Evolutionary conservation across 352 stramenopile genomes (phyloP).

Genomic region (Phytophthora pseudosyringae): DNA sequence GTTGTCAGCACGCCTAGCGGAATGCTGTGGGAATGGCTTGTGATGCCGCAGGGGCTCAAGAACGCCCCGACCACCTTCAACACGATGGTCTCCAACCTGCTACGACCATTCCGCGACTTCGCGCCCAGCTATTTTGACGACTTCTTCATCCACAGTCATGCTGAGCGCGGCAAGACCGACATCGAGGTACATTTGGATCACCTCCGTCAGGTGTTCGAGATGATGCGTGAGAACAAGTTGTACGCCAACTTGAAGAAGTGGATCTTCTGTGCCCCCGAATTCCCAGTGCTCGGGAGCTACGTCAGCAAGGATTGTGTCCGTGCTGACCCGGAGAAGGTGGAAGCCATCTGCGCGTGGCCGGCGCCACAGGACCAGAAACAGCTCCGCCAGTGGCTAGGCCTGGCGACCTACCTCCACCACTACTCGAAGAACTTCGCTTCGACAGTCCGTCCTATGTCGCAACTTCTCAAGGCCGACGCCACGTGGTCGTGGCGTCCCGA

Average conservation of each 20-base stretch:
- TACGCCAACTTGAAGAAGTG: slow-evolving; percentile 21
- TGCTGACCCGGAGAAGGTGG: slow-evolving; percentile 25
- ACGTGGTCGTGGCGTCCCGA: slow-evolving; percentile 19
- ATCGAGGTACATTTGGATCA: slow-evolving; percentile 28
- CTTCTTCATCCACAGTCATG: slow-evolving; percentile 37
- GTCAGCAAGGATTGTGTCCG: slow-evolving; percentile 15
- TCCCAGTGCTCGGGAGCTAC: slow-evolving; percentile 38
- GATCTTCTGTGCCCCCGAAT: slow-evolving; percentile 19
- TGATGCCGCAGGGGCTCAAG: background rate
- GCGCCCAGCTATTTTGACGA: slow-evolving; percentile 36
- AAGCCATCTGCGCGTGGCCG: slow-evolving; percentile 16
- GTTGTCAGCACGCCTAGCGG: too few species aligned
- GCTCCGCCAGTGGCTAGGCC: slow-evolving; percentile 18
- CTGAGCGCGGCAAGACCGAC: slow-evolving; percentile 5
- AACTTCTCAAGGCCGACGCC: slow-evolving; percentile 29
- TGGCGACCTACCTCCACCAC: slow-evolving; percentile 29
- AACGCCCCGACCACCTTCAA: background rate
- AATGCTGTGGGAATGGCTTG: background rate
- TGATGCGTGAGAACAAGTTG: slow-evolving; percentile 30
- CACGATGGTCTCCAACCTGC: background rate
- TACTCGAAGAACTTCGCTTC: slow-evolving; percentile 28
- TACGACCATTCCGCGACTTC: background rate
- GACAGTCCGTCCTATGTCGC: slow-evolving; percentile 13
- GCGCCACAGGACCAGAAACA: slow-evolving; percentile 5
- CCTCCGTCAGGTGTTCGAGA: slow-evolving; percentile 25